Evolutionary conservation across 352 stramenopile genomes (phyloP), one percentile per base, ranked within the genome.

Genomic region (Pythium apleroticum): DNA sequence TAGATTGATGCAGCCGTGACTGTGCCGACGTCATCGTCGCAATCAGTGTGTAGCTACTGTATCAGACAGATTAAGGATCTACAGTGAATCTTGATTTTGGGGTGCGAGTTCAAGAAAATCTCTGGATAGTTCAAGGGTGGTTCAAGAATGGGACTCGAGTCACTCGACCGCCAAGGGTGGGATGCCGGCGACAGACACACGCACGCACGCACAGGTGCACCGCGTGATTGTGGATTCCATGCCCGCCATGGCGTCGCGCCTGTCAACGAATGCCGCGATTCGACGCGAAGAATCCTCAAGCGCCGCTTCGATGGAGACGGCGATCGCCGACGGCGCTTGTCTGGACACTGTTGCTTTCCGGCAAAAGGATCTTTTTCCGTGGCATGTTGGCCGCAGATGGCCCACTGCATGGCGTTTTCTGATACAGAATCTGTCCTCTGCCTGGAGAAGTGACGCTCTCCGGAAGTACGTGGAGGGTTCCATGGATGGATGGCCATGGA

Each of bases 1-100:
- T 27, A 2, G 27, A 46, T 41, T 27, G 19, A 45, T 48, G 33
- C 43, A 31, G 43, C 41, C 1, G 22, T 57, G 57, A 64, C 57
- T 20, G 22, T 20, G 57, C n/a, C 48, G 46, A 57, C 57, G 57
- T 64, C 57, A 64, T 31, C 20, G 20, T 30, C 31, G 27, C 57
- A 55, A 31, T 57, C 43, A 33, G 37, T 1, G 39, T 9, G 27
- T 20, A 35, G 15, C 20, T 64, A 57, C 57, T 41, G 57, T 57
- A 0, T 53, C 20, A 20, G 46, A 53, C 46, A 53, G 46, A 53
- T 53, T 53, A 53, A 53, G 20, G 4, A n/a, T 1, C 19, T n/a
- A 4, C 19, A 31, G 46, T 31, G 46, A 31, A 53, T 46, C 37
- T 46, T 46, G 8, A 39, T 33, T 9, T 4, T 9, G 30, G 30